Conservation (phyloP, 257 asterid species). For the Solanum medicagineum region DNA sequence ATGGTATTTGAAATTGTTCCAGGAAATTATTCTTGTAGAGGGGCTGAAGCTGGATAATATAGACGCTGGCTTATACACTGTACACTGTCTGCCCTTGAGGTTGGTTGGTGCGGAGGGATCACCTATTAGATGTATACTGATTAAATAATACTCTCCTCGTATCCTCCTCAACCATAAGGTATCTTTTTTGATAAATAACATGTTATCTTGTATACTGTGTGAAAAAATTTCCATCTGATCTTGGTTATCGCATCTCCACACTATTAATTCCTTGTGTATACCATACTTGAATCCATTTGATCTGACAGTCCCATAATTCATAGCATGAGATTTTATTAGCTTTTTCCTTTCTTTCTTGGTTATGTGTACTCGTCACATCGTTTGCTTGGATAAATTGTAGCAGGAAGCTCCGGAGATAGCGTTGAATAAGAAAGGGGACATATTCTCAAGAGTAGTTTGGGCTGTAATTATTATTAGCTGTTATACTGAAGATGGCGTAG, state of each 20-base stretch:
- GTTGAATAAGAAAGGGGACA: not conserved
- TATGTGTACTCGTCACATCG: not conserved
- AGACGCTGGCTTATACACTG: conserved; percentile 48
- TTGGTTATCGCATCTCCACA: not conserved
- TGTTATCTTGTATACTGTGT: too few relatives aligned
- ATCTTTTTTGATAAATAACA: too few relatives aligned
- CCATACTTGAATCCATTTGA: not conserved
- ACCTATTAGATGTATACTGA: conserved; percentile 87
- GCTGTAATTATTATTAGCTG: not conserved
- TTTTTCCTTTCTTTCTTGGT: not conserved
- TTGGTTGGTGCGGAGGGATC: conserved; percentile 91
- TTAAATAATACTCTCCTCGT: conserved; percentile 29
- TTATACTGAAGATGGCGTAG: not conserved
- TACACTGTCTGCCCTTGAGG: conserved; percentile 85
- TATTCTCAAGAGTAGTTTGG: not conserved
- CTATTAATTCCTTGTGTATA: not conserved
- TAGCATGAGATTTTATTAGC: too few relatives aligned
- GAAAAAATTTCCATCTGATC: not conserved
- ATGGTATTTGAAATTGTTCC: conserved; percentile 7
- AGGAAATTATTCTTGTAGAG: conserved; percentile 91
- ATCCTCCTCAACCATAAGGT: not conserved
- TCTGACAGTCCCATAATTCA: not conserved
- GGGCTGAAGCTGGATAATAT: conserved; percentile 74
- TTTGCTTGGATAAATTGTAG: not conserved
- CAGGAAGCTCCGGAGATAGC: not conserved